Percentiles rank a stretch among this genome's conserved stretches.
Conservation (phyloP, 257 asterid species). For the Solanum tarijense region DNA sequence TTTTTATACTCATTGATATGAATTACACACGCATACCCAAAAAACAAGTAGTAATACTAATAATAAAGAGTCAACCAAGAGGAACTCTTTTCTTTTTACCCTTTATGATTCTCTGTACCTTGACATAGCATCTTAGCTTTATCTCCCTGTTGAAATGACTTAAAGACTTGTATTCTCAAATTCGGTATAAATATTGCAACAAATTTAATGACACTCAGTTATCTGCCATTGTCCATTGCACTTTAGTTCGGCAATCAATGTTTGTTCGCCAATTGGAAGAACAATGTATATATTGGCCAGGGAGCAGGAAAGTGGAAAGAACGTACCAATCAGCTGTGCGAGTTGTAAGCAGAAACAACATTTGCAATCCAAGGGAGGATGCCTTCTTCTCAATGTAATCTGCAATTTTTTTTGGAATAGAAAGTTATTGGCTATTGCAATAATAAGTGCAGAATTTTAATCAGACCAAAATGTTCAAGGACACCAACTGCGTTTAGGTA, state of each 20-base stretch:
- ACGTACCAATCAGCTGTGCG: conserved; percentile 93
- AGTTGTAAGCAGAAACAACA: conserved; percentile 78
- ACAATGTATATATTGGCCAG: background rate
- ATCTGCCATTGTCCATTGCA: background rate
- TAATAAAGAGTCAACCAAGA: background rate
- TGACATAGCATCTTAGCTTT: background rate
- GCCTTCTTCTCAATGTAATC: conserved; percentile 95
- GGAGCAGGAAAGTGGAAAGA: background rate
- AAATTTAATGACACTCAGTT: background rate
- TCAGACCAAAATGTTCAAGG: background rate
- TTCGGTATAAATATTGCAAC: background rate
- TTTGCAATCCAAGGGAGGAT: conserved; percentile 58
- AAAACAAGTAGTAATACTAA: background rate
- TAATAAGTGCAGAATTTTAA: background rate
- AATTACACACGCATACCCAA: background rate
- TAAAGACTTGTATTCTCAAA: background rate
- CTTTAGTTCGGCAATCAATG: background rate
- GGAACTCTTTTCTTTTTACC: background rate
- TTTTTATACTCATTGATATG: background rate
- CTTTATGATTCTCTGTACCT: background rate
- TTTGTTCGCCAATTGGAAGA: background rate
- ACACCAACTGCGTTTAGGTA: background rate
- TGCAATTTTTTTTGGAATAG: conserved; percentile 18
- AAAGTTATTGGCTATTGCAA: background rate
- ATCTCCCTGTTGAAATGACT: background rate